Base-by-base conservation (phyloP, 2,329 filamentous ascomycete species). In the Nemania sp. region DNA sequence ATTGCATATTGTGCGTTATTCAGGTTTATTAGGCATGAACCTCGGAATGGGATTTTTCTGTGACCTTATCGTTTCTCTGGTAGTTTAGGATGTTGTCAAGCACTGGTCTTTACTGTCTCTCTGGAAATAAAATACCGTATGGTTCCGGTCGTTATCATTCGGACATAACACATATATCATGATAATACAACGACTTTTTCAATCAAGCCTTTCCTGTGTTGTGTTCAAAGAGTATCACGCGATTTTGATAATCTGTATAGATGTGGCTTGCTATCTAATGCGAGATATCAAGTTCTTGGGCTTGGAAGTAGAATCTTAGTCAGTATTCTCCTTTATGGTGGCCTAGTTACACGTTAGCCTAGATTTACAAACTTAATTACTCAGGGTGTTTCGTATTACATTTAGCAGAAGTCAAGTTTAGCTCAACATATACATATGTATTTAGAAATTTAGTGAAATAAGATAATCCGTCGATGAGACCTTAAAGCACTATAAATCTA, bases 1-100 rank as follows among this genome's bases (percentile, higher is more conserved):
- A 20, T 57, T 70, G 68, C 68, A 70, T 68, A 68, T 66, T 41
- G 54, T 60, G 65, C 56, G 52, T 62, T 62, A 8, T 65, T 43
- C 20, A 45, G 51, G 47, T 53, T 64, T 55, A 11, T 57, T 52
- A 24, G 18, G 61, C 68, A 59, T 60, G 68, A 24, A 32, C 11
- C 56, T 53, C 13, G 58, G 55, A 54, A 49, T 20, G 60, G 64
- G 38, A 20, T 45, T 64, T 13, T 58, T 43, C 60, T 15, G 52
- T 53, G 22, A 64, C 11, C 32, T 8, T 51, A 32, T 56, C 38
- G 32, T 56, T 26, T 47, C n/a, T 56, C n/a, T 35, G 26, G 32
- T 49, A 43, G 57, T 58, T 38, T 55, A n/a, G 49, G 24, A 24
- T 54, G n/a, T 32, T 15, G 1, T 29, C 32, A 38, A 43, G 49